Evolutionary conservation across 768 basidiomycete species (phyloP).

Genomic region (Tricholoma hemisulphureum): DNA sequence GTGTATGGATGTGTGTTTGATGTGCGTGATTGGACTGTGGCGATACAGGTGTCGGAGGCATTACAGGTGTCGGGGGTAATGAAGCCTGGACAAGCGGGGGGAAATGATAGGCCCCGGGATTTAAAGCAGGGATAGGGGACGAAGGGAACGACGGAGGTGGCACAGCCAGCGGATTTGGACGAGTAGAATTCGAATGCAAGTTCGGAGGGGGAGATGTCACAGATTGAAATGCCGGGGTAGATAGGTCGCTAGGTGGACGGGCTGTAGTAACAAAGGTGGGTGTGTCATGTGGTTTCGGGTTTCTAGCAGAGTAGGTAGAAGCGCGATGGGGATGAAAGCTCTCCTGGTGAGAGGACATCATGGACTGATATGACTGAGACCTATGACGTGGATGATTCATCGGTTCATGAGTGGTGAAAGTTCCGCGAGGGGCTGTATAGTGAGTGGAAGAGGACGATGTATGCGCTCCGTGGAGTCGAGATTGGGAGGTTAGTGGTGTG

Average conservation of each 20-base stretch:
- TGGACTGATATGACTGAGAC: conserved; percentile 10
- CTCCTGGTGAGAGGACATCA: not conserved
- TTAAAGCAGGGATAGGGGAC: not conserved
- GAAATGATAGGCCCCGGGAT: not conserved
- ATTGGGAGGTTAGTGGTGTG: not conserved
- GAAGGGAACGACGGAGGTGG: conserved; percentile 5
- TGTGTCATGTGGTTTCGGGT: conserved; percentile 2
- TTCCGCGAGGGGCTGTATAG: not conserved
- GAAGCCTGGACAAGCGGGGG: not conserved
- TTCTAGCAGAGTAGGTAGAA: conserved; percentile 5
- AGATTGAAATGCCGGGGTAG: conserved; percentile 4
- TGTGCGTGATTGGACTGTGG: not conserved
- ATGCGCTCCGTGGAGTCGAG: not conserved
- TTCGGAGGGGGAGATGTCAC: conserved; percentile 3
- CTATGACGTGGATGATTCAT: conserved; percentile 3
- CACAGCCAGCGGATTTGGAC: not conserved
- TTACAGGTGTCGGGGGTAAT: not conserved
- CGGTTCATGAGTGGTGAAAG: not conserved
- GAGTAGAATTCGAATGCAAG: not conserved
- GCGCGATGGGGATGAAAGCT: conserved; percentile 8
- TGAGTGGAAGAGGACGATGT: not conserved
- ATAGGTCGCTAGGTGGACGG: conserved; percentile 6
- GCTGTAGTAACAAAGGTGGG: conserved; percentile 6
- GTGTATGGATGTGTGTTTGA: not conserved
- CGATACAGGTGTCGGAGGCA: not conserved